Base-by-base conservation (phyloP, 176 grass and related monocot genomes). In the Oryza nivara region DNA sequence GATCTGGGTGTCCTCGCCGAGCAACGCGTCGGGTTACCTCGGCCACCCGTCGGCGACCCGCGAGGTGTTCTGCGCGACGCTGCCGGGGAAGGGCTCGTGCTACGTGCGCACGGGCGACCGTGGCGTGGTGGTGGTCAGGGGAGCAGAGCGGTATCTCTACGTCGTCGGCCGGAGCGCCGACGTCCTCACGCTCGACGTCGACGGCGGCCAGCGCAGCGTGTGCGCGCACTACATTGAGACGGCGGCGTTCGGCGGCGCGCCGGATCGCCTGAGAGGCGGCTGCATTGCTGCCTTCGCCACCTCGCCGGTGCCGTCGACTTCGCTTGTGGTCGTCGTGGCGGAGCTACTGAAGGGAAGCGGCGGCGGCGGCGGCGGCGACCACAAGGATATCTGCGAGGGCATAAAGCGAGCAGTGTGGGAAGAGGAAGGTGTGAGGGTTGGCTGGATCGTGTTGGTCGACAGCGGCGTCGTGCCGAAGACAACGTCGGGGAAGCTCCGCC, bases 21-120 rank as follows among this genome's bases (percentile, higher is more conserved):
- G 92, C 87, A 92, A 94, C 64, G 89, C 86, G 26, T 82, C 89
- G 8, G 92, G 89, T 3, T 91, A 94, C 77, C 89, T 91, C 64
- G 89, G 64, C 9, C 84, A 94, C 68, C 89, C 89, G 54, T 89
- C 87, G n/a, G 79, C 80, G 19, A 94, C 12, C 61, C 71, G 30
- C 32, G 54, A 89, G 51, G 74, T 61, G 63, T 91, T 94, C 81
- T 67, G 72, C 65, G 84, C 32, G 34, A 84, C 78, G 81, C 51
- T 89, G 13, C 66, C 35, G 9, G 84, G 89, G 10, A 44, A 9
- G 3, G n/a, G 38, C 38, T 28, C 58, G 69, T 79, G 68, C 89
- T 94, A 82, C 76, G 72, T 94, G 36, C 84, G 92, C 45, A 94
- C 92, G 25, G 84, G 92, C 26, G 87, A 94, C 61, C 77, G 81